Conservation (phyloP, 1,284 basidiomycete genomes). For the Takashimella koratensis region DNA sequence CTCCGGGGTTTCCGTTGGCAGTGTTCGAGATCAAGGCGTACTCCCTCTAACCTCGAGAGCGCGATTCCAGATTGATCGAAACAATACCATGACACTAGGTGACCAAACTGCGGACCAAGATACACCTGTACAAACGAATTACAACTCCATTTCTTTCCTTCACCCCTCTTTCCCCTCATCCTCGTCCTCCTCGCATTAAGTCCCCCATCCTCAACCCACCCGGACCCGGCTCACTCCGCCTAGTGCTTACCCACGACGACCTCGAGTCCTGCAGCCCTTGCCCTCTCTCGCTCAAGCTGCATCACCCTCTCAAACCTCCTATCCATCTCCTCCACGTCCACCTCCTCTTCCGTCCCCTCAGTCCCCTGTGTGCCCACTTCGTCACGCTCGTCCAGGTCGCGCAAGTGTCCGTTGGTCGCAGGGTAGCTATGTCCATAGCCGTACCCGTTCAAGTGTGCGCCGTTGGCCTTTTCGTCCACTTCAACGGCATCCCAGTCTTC, state of each 20-base stretch:
- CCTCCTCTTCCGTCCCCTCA: neutral
- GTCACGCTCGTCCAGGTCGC: neutral
- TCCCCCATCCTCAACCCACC: neutral
- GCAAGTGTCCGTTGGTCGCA: neutral
- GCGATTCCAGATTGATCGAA: too few species aligned
- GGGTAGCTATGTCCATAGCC: neutral
- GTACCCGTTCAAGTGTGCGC: neutral
- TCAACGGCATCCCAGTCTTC: neutral
- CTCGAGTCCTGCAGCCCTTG: neutral
- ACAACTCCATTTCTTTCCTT: neutral
- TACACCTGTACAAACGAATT: too few species aligned
- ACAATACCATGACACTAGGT: too few species aligned
- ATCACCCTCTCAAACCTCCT: slow-evolving; percentile 11
- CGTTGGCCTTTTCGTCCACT: neutral
- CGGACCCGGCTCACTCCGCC: neutral
- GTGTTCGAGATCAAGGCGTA: too few species aligned
- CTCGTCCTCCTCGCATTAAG: neutral
- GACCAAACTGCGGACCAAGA: too few species aligned
- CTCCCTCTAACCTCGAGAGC: too few species aligned
- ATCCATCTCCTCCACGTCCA: slow-evolving; percentile 11
- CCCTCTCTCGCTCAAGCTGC: slow-evolving; percentile 3
- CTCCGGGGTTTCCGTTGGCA: too few species aligned
- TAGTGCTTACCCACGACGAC: neutral
- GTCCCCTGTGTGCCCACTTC: neutral
- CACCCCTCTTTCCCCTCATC: neutral